A percentile compares a stretch with the other conserved stretches of the same genome.
Conservation (phyloP, 192 early-diverging fungal genomes). For the Haplosporangium gracile region DNA sequence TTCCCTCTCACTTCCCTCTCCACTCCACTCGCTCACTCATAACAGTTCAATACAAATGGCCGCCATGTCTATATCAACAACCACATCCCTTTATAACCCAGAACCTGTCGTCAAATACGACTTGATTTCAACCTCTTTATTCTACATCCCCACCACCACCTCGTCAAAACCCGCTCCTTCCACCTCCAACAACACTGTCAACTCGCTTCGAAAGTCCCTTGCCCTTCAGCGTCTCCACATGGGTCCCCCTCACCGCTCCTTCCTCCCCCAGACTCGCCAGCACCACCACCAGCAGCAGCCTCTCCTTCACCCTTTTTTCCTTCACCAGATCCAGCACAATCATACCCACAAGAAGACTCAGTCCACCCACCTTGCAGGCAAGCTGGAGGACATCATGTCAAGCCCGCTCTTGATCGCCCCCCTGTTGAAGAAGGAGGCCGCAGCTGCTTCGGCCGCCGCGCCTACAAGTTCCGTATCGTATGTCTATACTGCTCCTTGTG, state of each 20-base stretch:
- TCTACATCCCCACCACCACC: background rate
- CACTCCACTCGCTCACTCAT: background rate
- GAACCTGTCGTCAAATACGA: slow-evolving; percentile 45
- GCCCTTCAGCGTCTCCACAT: slow-evolving; percentile 34
- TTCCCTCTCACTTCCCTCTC: background rate
- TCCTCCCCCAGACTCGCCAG: slow-evolving; percentile 7
- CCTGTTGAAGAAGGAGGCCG: slow-evolving; percentile 13
- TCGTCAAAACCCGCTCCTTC: background rate
- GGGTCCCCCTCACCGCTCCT: slow-evolving; percentile 18
- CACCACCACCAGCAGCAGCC: slow-evolving; percentile 9
- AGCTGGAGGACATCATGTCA: slow-evolving; percentile 53
- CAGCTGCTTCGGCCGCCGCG: background rate
- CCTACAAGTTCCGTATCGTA: slow-evolving; percentile 8
- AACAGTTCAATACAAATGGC: slow-evolving; percentile 16
- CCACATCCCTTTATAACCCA: slow-evolving; percentile 42
- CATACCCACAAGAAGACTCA: slow-evolving; percentile 44
- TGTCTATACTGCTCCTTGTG: slow-evolving; percentile 54
- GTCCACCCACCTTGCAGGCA: slow-evolving; percentile 41
- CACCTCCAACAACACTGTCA: slow-evolving; percentile 1
- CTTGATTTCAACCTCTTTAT: slow-evolving; percentile 31
- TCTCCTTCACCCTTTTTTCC: slow-evolving; percentile 13
- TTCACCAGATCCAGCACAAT: slow-evolving; percentile 33
- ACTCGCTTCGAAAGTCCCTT: slow-evolving; percentile 30
- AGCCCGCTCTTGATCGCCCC: slow-evolving; percentile 46
- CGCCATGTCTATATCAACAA: slow-evolving; percentile 42